phyloP scores from a whole-genome alignment of 352 stramenopile species.

The Phytophthora hibernalis region DNA sequence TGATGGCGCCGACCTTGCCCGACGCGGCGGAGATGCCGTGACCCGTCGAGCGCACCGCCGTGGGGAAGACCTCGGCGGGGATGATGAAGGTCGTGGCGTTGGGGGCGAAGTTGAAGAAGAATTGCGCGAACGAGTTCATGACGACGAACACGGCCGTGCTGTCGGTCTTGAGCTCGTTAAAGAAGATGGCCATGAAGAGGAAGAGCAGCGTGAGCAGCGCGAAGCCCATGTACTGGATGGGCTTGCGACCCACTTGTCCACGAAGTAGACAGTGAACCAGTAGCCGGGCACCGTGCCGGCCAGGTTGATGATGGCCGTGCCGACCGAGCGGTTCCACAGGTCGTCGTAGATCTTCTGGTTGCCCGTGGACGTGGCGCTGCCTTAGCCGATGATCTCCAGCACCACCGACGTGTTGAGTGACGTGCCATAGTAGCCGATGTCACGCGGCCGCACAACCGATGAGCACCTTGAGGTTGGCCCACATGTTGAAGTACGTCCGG shows the following conservation, averaged over 20 bases:
- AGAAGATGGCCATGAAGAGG: conserved; percentile 58
- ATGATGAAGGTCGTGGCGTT: conserved; percentile 90
- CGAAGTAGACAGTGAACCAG: conserved; percentile 70
- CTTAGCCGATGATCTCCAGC: conserved; percentile 54
- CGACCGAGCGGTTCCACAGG: conserved; percentile 51
- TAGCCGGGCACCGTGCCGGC: conserved; percentile 63
- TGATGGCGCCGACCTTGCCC: conserved; percentile 78
- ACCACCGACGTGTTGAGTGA: conserved; percentile 58
- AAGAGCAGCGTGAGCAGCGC: conserved; percentile 49
- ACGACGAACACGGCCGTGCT: conserved; percentile 50
- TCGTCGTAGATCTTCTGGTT: conserved; percentile 61
- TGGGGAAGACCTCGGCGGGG: conserved; percentile 85
- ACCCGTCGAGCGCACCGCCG: conserved; percentile 77
- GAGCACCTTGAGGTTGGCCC: conserved; percentile 54
- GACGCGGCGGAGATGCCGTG: conserved; percentile 84
- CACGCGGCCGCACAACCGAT: conserved; percentile 55
- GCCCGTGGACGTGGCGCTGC: conserved; percentile 37
- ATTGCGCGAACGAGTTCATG: conserved; percentile 63
- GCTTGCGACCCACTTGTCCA: conserved; percentile 59
- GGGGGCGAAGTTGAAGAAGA: conserved; percentile 77
- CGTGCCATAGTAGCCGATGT: conserved; percentile 71
- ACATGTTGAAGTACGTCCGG: conserved; percentile 46
- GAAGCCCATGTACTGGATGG: conserved; percentile 73
- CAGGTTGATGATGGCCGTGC: conserved; percentile 57
- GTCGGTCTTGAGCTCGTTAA: conserved; percentile 48